Evolutionary conservation across 2,329 filamentous ascomycete genomes (phyloP).

Genomic region (Pseudopithomyces chartarum): DNA sequence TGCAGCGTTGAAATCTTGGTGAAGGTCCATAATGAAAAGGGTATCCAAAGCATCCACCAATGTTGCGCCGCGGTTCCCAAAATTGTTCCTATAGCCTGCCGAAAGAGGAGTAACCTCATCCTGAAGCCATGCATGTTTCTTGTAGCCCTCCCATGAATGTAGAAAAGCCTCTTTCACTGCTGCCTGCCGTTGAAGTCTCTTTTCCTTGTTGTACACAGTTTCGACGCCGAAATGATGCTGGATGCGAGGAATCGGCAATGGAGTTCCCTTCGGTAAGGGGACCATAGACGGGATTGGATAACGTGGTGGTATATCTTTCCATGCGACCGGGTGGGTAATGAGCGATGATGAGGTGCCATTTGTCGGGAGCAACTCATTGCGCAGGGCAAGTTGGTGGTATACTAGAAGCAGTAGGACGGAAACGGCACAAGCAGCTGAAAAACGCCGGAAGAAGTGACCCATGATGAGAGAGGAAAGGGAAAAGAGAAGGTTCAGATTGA

Average conservation of each 20-base stretch:
- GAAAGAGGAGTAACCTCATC: slow-evolving; percentile 59
- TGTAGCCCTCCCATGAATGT: slow-evolving; percentile 57
- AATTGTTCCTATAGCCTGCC: slow-evolving; percentile 53
- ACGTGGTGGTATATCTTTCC: slow-evolving; percentile 38
- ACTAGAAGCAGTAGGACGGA: slow-evolving; percentile 34
- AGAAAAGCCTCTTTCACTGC: slow-evolving; percentile 45
- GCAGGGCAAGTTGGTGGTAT: slow-evolving; percentile 34
- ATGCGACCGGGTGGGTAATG: slow-evolving; percentile 36
- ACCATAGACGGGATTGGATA: slow-evolving; percentile 39
- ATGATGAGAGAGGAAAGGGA: slow-evolving; percentile 20
- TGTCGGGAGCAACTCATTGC: slow-evolving; percentile 23
- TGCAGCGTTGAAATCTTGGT: slow-evolving; percentile 61
- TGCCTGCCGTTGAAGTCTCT: slow-evolving; percentile 35
- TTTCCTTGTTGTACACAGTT: slow-evolving; percentile 36
- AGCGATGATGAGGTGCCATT: slow-evolving; percentile 29
- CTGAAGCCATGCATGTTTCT: slow-evolving; percentile 56
- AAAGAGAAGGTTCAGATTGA: slow-evolving; percentile 1
- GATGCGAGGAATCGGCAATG: slow-evolving; percentile 40
- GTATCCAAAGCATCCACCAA: slow-evolving; percentile 66
- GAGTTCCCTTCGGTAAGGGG: slow-evolving; percentile 36
- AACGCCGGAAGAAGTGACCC: slow-evolving; percentile 36
- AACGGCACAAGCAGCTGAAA: slow-evolving; percentile 32
- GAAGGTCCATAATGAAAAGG: slow-evolving; percentile 65
- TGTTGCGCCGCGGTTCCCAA: slow-evolving; percentile 63
- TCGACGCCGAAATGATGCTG: slow-evolving; percentile 44